Evolutionary conservation across 768 basidiomycete species (phyloP).

Genomic region (Auriscalpium vulgare): DNA sequence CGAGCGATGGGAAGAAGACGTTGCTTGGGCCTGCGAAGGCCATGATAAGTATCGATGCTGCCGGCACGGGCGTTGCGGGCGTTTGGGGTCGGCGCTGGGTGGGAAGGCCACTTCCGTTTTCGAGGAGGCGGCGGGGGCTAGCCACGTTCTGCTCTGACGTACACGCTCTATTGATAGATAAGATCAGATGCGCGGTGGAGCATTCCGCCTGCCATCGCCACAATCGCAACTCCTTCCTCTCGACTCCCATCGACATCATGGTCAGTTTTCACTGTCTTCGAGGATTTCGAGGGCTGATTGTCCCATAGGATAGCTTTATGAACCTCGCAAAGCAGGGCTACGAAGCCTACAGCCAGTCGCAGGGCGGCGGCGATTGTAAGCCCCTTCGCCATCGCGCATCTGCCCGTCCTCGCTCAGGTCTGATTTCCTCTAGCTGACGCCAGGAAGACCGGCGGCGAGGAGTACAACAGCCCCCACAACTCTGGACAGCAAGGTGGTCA

Average conservation of each 20-base stretch:
- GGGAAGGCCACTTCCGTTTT: too few species aligned
- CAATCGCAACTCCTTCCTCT: neutral
- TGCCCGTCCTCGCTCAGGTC: constrained; percentile 3
- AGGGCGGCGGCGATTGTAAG: constrained; percentile 35
- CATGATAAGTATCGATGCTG: too few species aligned
- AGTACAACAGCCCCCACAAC: constrained; percentile 54
- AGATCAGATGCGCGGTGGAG: neutral
- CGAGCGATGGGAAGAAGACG: constrained; percentile 1
- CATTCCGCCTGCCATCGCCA: neutral
- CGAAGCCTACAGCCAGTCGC: constrained; percentile 35
- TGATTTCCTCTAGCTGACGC: constrained; percentile 3
- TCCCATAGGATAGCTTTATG: constrained; percentile 53
- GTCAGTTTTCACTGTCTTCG: neutral
- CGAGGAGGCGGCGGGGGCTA: too few species aligned
- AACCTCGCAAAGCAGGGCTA: constrained; percentile 64
- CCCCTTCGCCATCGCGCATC: constrained; percentile 1
- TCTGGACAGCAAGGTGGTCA: constrained; percentile 9
- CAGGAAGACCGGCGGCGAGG: constrained; percentile 52
- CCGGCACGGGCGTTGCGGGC: too few species aligned
- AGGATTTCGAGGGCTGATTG: neutral
- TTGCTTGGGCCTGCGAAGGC: neutral
- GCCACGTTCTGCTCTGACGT: too few species aligned
- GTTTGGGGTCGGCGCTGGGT: too few species aligned
- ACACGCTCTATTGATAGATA: neutral
- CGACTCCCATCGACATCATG: neutral